Evolutionary conservation across 352 stramenopile species (phyloP).

Genomic region (Pythium vanterpoolii): DNA sequence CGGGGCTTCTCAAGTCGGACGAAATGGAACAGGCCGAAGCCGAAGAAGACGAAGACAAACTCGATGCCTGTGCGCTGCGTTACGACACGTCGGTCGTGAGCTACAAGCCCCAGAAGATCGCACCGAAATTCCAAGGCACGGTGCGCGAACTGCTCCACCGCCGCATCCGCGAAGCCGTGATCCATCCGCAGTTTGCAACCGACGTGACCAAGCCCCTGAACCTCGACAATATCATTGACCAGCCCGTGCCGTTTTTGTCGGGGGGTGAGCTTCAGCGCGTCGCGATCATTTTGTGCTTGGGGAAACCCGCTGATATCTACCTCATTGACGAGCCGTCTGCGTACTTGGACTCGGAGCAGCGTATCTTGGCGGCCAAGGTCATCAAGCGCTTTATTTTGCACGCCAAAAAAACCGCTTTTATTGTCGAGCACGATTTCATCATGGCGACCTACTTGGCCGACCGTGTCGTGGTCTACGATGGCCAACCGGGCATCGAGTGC

Average conservation of each 20-base stretch:
- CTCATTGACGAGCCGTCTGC: slow-evolving; percentile 99
- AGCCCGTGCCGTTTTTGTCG: slow-evolving; percentile 97
- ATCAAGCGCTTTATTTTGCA: slow-evolving; percentile 99
- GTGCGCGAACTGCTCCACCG: slow-evolving; percentile 98
- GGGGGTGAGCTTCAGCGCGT: slow-evolving; percentile 99
- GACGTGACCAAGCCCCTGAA: slow-evolving; percentile 99
- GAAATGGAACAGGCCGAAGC: slow-evolving; percentile 90
- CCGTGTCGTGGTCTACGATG: slow-evolving; percentile 95
- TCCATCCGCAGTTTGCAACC: slow-evolving; percentile 98
- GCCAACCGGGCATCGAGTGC: slow-evolving; percentile 95
- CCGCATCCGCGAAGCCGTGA: slow-evolving; percentile 95
- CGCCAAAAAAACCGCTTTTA: slow-evolving; percentile 99
- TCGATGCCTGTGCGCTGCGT: slow-evolving; percentile 72
- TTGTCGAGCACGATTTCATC: slow-evolving; percentile 99
- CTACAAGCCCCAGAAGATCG: slow-evolving; percentile 99
- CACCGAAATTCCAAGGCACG: slow-evolving; percentile 92
- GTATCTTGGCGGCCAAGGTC: slow-evolving; percentile 98
- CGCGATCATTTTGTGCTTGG: slow-evolving; percentile 97
- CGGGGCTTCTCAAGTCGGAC: slow-evolving; percentile 97
- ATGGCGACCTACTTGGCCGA: slow-evolving; percentile 99
- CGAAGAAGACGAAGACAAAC: slow-evolving; percentile 59
- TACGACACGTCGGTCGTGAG: slow-evolving; percentile 86
- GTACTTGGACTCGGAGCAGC: slow-evolving; percentile 99
- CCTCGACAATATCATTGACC: slow-evolving; percentile 98
- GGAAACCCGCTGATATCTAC: slow-evolving; percentile 98